Evolutionary conservation across 2,329 filamentous ascomycete genomes (phyloP), one percentile per base, ranked within the genome.

Genomic region (Fusarium setosum): DNA sequence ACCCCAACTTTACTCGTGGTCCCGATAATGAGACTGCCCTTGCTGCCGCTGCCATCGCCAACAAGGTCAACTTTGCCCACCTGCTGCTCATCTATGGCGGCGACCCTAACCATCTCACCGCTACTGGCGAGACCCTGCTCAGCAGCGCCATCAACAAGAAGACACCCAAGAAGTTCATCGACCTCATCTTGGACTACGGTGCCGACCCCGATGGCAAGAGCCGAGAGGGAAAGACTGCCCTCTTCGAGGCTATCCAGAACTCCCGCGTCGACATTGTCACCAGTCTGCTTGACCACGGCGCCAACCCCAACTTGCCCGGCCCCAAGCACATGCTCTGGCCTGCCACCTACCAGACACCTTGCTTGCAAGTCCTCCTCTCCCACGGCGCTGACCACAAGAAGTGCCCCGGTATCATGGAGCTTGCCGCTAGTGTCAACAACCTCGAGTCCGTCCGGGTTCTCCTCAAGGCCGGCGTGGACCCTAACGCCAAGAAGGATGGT

Each of bases 321-420:
- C 88, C 89, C 11, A 90, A 91, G 74, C 87, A 92, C 77, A 85
- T 89, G 76, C 81, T 92, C 21, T 90, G 89, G 89, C 87, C 88
- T 3, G 82, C 88, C 1, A 85, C 84, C 0, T 86, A 88, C 75
- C 82, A 89, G 50, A 80, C 88, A 0, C 76, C 80, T 8, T 88
- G 86, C 60, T 77, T 92, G 29, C 81, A 86, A 68, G 74, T 89
- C 2, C 80, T 92, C 17, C 83, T 91, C 1, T 65, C 77, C 3
- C 84, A 85, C 23, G 88, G 88, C 2, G 88, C 88, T 3, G 87
- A 90, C 62, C 76, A 77, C 69, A 86, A 83, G 73, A 90, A 88
- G 75, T 79, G 82, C 0, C 87, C 88, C 0, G 88, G 88, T 21
- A 81, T 90, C 56, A 86, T 90, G 84, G 88, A 90, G 73, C 81